Evolutionary conservation across 768 basidiomycete genomes (phyloP), one percentile per base, ranked within the genome.

Genomic region (Trametes cingulata): DNA sequence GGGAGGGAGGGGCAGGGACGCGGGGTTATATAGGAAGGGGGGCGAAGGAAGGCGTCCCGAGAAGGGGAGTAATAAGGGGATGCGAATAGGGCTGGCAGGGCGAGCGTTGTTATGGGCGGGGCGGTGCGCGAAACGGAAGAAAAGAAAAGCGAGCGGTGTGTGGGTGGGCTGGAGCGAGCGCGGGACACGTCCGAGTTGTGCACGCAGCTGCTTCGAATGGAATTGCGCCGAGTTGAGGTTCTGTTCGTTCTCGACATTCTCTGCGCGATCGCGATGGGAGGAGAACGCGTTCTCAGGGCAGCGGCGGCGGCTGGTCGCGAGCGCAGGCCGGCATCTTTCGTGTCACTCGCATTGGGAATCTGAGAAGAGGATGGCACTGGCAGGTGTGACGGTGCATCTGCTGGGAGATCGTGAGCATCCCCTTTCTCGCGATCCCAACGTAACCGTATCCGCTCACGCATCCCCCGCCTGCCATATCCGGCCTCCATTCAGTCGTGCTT

Each of bases 31-130:
- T 60, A 41, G 37, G 20, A 2, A 35, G 6, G 12, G 36, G 58
- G 49, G 52, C 27, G 46, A 48, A 39, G 58, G 58, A 47, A 46
- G 58, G 46, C 29, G 60, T 41, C 39, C 45, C 6, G 61, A 55
- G 25, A 52, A 56, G 52, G 52, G 48, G 48, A 36, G 52, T 40
- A 53, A 43, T 42, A 14, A 35, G 52, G 17, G 27, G 20, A 14
- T 29, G 42, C 6, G 42, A 35, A 15, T 6, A 3, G 25, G 47
- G 25, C 15, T 17, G 19, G 29, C 12, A n/a, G 19, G 29, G 42
- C 27, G 22, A 27, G 42, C 42, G 53, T 55, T 36, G 53, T 55
- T 45, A 55, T 20, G 53, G 53, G 15, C 52, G 52, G 53, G 43
- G 53, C 42, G 33, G 53, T 52, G 51, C 51, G 51, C 36, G 48